phyloP scores from a whole-genome alignment of 176 grass and related monocot genomes.

The Zea mays region Zm-B73-REFERENCE-NAM-5.0 NC_050105.1:149399001-149399500 shows the following conservation, averaged over 20 bases:
- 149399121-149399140: conserved; percentile 10
- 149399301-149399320: not conserved
- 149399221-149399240: conserved; percentile 37
- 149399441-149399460: not conserved
- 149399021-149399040: conserved; percentile 9
- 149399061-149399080: conserved; percentile 38
- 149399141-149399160: not conserved
- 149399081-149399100: conserved; percentile 32
- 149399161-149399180: not conserved
- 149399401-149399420: conserved; percentile 33
- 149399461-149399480: not conserved
- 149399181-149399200: not conserved
- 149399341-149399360: conserved; percentile 1
- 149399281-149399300: conserved; percentile 13
- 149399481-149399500: not conserved
- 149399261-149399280: not conserved
- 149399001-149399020: conserved; percentile 6
- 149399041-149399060: conserved; percentile 36
- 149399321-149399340: conserved; percentile 38
- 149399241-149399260: conserved; percentile 23
- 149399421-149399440: conserved; percentile 10
- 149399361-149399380: conserved; percentile 14
- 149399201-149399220: not conserved
- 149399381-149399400: conserved; percentile 55
- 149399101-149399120: conserved; percentile 41